Conservation (phyloP, 2,329 filamentous ascomycete species). For the Stagonosporopsis vannaccii region DNA sequence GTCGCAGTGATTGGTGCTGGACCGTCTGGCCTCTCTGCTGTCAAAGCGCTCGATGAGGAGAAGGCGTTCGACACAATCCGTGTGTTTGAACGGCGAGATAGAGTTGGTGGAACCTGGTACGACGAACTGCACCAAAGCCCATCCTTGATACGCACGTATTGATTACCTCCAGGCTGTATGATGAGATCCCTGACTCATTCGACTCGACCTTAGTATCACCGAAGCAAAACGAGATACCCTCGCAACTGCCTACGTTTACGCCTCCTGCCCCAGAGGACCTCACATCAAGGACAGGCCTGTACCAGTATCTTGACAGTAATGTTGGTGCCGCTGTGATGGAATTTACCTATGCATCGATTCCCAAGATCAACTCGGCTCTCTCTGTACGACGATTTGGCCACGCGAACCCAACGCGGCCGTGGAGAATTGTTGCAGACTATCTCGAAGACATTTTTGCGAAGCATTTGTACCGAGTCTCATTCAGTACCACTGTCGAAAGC, state of each 20-base stretch:
- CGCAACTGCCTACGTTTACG: background rate
- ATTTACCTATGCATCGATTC: constrained; percentile 64
- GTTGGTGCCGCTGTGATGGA: constrained; percentile 66
- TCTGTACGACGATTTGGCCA: constrained; percentile 57
- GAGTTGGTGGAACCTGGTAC: constrained; percentile 69
- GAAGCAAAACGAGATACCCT: background rate
- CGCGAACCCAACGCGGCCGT: constrained; percentile 68
- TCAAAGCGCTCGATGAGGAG: constrained; percentile 47
- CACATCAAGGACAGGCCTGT: constrained; percentile 41
- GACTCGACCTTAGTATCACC: background rate
- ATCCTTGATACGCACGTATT: background rate
- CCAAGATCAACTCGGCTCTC: constrained; percentile 35
- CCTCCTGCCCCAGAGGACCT: constrained; percentile 15
- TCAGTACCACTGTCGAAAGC: constrained; percentile 67
- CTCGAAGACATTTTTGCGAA: constrained; percentile 62
- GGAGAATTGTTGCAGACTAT: constrained; percentile 42
- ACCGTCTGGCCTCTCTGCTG: constrained; percentile 8
- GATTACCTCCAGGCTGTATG: constrained; percentile 27
- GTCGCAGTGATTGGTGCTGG: constrained; percentile 11
- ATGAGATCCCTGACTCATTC: constrained; percentile 15
- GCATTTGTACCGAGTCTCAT: constrained; percentile 60
- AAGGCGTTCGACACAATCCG: constrained; percentile 61
- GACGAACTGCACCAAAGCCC: constrained; percentile 11
- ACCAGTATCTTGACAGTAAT: constrained; percentile 71
- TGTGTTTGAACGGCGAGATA: constrained; percentile 68